phyloP scores from a whole-genome alignment of 139 green algal genomes.

The Tetradesmus obliquus region DNA sequence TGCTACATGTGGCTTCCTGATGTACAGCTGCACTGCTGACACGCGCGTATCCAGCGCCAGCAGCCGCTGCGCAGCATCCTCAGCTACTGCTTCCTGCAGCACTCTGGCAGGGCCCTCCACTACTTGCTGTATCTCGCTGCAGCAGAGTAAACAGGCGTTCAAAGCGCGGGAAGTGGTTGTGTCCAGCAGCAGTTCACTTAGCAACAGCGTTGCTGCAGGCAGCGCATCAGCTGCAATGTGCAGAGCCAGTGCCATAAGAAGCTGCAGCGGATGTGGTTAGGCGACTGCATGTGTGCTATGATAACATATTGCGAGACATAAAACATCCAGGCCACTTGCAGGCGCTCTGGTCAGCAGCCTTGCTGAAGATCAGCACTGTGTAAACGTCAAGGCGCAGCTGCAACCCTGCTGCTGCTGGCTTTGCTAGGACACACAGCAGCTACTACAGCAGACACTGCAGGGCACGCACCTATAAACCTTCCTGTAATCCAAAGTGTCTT shows the following conservation, averaged over 20 bases:
- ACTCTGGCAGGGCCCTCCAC: slow-evolving; percentile 65
- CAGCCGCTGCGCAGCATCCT: slow-evolving; percentile 56
- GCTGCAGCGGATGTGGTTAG: too few relatives aligned
- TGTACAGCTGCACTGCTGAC: slow-evolving; percentile 47
- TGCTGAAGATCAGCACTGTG: not conserved
- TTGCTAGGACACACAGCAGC: not conserved
- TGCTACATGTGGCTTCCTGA: slow-evolving; percentile 75
- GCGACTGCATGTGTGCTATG: too few relatives aligned
- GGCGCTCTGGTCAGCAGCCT: not conserved
- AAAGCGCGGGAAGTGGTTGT: too few relatives aligned
- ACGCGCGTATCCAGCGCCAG: slow-evolving; percentile 52
- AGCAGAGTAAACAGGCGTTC: not conserved
- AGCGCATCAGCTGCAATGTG: not conserved
- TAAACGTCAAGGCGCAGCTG: not conserved
- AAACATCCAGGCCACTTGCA: too few relatives aligned
- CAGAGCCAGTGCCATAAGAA: too few relatives aligned
- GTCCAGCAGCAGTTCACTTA: not conserved
- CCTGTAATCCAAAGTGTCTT: slow-evolving; percentile 69
- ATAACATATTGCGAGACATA: too few relatives aligned
- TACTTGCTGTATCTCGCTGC: slow-evolving; percentile 61
- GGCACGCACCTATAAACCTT: slow-evolving; percentile 56
- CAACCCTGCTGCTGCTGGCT: not conserved
- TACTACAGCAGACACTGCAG: too few relatives aligned
- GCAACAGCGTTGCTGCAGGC: not conserved
- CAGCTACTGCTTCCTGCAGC: slow-evolving; percentile 68